Evolutionary conservation across 2,329 filamentous ascomycete genomes (phyloP), one percentile per base, ranked within the genome.

Genomic region (Arthrinium puccinioides): DNA sequence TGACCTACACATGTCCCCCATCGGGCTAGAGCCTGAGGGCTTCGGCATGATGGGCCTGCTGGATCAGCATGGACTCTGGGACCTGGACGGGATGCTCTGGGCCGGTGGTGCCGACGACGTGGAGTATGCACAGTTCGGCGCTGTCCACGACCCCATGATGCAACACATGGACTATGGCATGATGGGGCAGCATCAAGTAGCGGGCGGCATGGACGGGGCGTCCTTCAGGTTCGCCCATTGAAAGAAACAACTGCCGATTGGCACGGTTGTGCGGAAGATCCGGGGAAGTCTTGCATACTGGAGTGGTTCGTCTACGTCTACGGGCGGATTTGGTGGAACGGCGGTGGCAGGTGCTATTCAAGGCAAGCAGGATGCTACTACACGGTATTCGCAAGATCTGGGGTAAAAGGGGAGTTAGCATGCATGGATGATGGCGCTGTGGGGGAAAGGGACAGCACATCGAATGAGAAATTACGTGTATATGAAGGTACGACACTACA

Each of bases 21-120:
- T 72, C 44, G 68, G 67, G 5, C 59, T 74, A 13, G 70, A 74
- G 44, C 60, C 68, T 36, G 66, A 68, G 50, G 63, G 68, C 34
- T 51, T 70, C 55, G 66, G 68, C 43, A 69, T 74, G 56, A 69
- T 74, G 63, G 60, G 64, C 44, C 61, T 74, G 52, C 56, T 75
- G 19, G 70, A 74, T 48, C 68, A 74, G 49, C 66, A 72, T 29
- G 68, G 68, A 8, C 57, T 75, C 9, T 75, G 72, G 70, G 72
- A 76, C 50, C 55, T 75, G 8, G 71, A 76, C 46, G 72, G 69
- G 41, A 73, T 74, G 69, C 63, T 66, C 48, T 76, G 72, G 72
- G 60, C 13, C 25, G 33, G 63, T 26, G 59, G 59, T 35, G 50
- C 63, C 21, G 57, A 63, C 8, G 66, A 68, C 43, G 51, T 58